phyloP scores from a whole-genome alignment of 306 rosid species.

The Begonia fuchsioides region DNA sequence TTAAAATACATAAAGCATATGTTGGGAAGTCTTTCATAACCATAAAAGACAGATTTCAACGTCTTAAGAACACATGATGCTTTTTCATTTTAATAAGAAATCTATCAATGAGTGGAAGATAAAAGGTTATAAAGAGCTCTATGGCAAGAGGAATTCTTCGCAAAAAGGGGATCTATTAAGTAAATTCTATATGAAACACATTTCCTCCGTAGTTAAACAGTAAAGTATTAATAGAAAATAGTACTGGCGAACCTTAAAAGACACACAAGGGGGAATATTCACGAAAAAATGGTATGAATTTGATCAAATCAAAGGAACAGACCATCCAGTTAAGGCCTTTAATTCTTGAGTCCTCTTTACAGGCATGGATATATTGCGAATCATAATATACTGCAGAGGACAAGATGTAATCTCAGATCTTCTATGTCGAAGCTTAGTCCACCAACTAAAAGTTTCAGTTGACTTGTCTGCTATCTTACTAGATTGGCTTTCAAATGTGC shows the following conservation, averaged over 20 bases:
- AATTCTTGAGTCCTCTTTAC: constrained; percentile 77
- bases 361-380: constrained; percentile 47
- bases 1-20: no score
- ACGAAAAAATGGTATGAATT: constrained; percentile 2
- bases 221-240: neutral
- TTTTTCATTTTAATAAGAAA: no score
- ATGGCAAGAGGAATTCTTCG: no score
- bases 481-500: constrained; percentile 45
- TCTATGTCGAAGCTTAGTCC: constrained; percentile 43
- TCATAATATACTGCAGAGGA: constrained; percentile 23
- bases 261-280: neutral
- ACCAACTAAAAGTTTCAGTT: constrained; percentile 47
- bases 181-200: no score
- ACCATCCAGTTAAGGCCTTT: constrained; percentile 82
- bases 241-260: neutral
- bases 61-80: no score
- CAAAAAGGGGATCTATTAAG: no score
- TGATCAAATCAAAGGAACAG: constrained; percentile 15
- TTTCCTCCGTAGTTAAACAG: no score
- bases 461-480: constrained; percentile 29
- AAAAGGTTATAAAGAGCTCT: no score
- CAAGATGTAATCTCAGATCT: constrained; percentile 19
- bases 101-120: no score
- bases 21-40: no score
- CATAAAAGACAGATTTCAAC: no score